These are phyloP conservation scores for Physaria fendleri DNA, from an alignment of 345 rosid species.

Conservation along the genomic window DNA sequence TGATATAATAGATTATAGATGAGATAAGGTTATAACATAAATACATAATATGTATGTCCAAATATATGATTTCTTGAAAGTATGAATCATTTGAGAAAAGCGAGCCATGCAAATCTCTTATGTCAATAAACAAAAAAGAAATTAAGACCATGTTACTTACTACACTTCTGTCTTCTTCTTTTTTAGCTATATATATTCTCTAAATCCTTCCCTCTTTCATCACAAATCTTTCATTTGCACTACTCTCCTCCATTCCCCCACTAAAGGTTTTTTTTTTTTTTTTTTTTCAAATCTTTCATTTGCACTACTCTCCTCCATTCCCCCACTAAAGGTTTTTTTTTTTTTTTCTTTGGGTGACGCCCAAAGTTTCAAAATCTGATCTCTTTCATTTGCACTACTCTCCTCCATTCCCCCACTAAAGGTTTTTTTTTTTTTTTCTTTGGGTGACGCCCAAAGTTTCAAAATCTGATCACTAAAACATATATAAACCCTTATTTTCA, in stretches of 20 bases:
- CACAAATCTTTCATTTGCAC: slow-evolving; percentile 1
- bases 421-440: slow-evolving; percentile 4
- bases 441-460: not conserved
- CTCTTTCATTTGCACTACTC: no score
- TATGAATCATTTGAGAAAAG: slow-evolving; percentile 19
- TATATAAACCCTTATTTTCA: slow-evolving; percentile 5
- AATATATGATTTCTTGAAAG: slow-evolving; percentile 17
- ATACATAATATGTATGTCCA: not conserved
- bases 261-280: no score
- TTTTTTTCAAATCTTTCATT: no score
- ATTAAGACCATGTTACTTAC: slow-evolving; percentile 43
- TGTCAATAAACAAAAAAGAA: no score
- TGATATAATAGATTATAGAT: no score
- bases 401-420: slow-evolving; percentile 39
- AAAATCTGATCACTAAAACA: not conserved
- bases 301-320: no score
- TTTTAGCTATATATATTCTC: slow-evolving; percentile 30
- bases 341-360: no score
- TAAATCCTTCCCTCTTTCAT: slow-evolving; percentile 2
- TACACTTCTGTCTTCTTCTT: slow-evolving; percentile 28
- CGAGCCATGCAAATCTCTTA: slow-evolving; percentile 44
- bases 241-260: no score
- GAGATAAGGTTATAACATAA: no score
- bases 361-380: no score
- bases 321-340: no score